Evolutionary conservation across 208 protist species (phyloP).

Genomic region (Herpetomonas tarakana): DNA sequence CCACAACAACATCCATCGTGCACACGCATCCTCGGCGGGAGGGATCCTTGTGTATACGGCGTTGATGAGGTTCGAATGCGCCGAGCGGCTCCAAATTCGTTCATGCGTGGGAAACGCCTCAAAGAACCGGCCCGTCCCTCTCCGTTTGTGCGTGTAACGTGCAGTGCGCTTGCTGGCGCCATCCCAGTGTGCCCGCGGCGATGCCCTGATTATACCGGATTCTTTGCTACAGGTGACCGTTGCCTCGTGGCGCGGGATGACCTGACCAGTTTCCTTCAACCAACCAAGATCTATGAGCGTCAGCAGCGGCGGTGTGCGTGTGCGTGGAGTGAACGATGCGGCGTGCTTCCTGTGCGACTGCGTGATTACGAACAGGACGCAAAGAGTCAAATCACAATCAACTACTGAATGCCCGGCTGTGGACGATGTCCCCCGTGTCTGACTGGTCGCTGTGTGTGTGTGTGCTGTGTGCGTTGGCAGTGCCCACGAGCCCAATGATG

Average conservation of each 20-base stretch:
- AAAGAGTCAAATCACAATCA: constrained; percentile 25
- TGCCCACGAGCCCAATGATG: constrained; percentile 13
- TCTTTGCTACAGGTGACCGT: constrained; percentile 51
- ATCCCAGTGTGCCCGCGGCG: too few species aligned
- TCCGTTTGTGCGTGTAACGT: background rate
- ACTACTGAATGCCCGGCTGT: constrained; percentile 16
- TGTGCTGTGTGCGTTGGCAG: too few species aligned
- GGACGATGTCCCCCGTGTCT: constrained; percentile 36
- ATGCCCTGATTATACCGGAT: constrained; percentile 31
- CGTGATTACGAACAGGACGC: constrained; percentile 29
- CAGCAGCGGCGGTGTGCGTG: background rate
- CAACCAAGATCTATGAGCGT: constrained; percentile 63
- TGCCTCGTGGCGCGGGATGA: constrained; percentile 32
- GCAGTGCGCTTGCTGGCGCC: too few species aligned
- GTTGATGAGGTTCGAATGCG: constrained; percentile 64
- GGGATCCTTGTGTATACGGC: too few species aligned
- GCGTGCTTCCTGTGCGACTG: background rate
- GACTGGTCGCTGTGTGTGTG: constrained; percentile 9
- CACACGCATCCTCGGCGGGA: too few species aligned
- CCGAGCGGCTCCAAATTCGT: constrained; percentile 38
- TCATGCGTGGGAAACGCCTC: constrained; percentile 51
- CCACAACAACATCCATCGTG: too few species aligned
- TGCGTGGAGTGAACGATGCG: too few species aligned
- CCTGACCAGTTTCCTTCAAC: constrained; percentile 24
- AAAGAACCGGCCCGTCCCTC: constrained; percentile 19